Evolutionary conservation across 345 rosid genomes (phyloP).

Genomic region (Odontarrhena argentea): DNA sequence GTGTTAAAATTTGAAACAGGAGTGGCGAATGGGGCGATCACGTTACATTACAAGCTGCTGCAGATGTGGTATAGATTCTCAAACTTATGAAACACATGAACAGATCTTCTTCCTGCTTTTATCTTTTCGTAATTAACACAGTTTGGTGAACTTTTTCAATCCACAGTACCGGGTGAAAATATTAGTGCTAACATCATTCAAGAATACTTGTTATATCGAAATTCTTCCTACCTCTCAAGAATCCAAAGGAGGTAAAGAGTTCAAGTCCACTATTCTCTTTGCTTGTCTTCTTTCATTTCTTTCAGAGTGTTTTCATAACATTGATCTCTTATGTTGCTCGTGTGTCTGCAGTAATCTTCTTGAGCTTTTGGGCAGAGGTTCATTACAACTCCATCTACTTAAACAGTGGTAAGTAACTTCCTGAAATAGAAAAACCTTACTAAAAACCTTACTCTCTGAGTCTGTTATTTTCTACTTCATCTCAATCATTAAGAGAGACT

Average conservation of each 20-base stretch:
- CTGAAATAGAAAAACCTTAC: background rate
- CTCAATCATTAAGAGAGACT: conserved; percentile 4
- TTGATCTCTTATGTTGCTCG: background rate
- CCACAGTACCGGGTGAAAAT: conserved; percentile 73
- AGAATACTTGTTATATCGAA: conserved; percentile 86
- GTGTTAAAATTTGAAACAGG: conserved; percentile 45
- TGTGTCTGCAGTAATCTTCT: conserved; percentile 61
- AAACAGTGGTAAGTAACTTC: conserved; percentile 51
- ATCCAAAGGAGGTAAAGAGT: conserved; percentile 60
- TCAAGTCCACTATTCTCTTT: background rate
- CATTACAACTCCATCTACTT: conserved; percentile 93
- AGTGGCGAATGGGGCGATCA: conserved; percentile 57
- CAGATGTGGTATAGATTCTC: conserved; percentile 56
- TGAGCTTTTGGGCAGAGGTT: conserved; percentile 99
- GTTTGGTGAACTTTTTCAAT: background rate
- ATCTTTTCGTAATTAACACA: background rate
- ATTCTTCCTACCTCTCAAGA: conserved; percentile 72
- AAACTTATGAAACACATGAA: conserved; percentile 1
- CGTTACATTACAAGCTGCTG: conserved; percentile 75
- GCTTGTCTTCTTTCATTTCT: conserved; percentile 1
- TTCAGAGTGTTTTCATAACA: conserved; percentile 8
- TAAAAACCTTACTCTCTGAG: background rate
- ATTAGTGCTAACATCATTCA: conserved; percentile 80
- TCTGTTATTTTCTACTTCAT: background rate
- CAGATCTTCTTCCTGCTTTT: background rate